Evolutionary conservation across 345 rosid species (phyloP).

Genomic region (Salix brachista): DNA sequence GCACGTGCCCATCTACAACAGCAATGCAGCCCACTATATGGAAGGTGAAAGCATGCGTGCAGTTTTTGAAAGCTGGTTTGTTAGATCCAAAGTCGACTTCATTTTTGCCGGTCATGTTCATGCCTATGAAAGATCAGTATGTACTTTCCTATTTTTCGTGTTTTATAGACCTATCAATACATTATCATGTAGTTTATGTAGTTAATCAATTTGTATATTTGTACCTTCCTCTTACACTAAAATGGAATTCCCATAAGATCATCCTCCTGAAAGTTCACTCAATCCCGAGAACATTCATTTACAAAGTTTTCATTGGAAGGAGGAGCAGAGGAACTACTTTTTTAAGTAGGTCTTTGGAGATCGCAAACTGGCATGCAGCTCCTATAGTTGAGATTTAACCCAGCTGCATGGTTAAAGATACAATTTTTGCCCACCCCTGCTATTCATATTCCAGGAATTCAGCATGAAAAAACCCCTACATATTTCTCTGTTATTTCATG

Average conservation of each 20-base stretch:
- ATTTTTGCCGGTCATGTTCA: constrained; percentile 59
- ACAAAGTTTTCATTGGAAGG: too few relatives aligned
- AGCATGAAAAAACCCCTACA: background rate
- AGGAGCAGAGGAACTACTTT: background rate
- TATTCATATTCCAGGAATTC: background rate
- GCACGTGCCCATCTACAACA: constrained; percentile 51
- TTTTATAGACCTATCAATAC: background rate
- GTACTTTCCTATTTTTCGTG: background rate
- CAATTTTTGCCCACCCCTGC: background rate
- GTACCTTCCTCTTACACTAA: too few relatives aligned
- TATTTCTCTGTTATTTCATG: background rate
- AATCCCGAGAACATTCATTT: too few relatives aligned
- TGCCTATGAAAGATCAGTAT: constrained; percentile 60
- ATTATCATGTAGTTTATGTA: too few relatives aligned
- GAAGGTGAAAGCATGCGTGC: constrained; percentile 59
- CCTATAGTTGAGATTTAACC: too few relatives aligned
- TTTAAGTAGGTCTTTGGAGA: background rate
- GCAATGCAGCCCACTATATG: constrained; percentile 47
- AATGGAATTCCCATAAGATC: too few relatives aligned
- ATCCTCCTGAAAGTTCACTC: too few relatives aligned
- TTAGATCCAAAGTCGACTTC: constrained; percentile 41
- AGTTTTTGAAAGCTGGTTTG: constrained; percentile 49
- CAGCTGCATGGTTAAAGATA: too few relatives aligned
- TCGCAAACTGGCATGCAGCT: background rate
- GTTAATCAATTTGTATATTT: too few relatives aligned